A percentile compares a stretch with the other conserved stretches of the same genome.
Conservation (phyloP, 2,329 filamentous ascomycete genomes). For the Arthrobotrys musiformis region DNA sequence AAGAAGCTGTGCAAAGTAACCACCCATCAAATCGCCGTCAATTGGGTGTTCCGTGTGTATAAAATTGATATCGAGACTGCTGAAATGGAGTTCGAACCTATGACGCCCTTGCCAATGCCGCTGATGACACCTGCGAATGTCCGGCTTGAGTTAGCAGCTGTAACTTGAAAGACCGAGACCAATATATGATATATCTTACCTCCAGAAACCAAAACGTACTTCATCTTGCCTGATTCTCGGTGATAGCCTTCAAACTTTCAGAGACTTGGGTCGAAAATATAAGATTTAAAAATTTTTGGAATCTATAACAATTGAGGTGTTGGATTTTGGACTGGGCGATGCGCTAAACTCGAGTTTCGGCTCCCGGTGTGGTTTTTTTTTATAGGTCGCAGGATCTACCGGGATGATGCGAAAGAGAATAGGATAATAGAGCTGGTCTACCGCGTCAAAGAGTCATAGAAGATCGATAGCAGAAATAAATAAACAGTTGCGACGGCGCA, state of each 20-base stretch:
- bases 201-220: conserved; percentile 83
- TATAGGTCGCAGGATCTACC: conserved; percentile 10
- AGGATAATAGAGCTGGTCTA: background rate
- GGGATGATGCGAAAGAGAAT: background rate
- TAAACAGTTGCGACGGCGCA: background rate
- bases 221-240: conserved; percentile 68
- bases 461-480: conserved; percentile 4
- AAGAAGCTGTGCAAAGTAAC: conserved; percentile 68
- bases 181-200: conserved; percentile 67
- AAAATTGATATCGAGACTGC: background rate
- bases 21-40: conserved; percentile 55
- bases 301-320: background rate
- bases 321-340: conserved; percentile 19
- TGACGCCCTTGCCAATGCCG: conserved; percentile 74
- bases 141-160: conserved; percentile 54
- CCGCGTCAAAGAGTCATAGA: conserved; percentile 42
- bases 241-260: background rate
- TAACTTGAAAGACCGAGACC: conserved; percentile 4
- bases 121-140: conserved; percentile 67
- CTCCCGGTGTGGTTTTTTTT: conserved; percentile 16
- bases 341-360: background rate
- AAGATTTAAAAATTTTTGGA: background rate
- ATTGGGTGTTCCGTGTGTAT: conserved; percentile 9
- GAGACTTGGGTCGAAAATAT: background rate
- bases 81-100: conserved; percentile 68